Conservation (phyloP, 129 eudicot species). For the Pseudognaphalium luteoalbum region DNA sequence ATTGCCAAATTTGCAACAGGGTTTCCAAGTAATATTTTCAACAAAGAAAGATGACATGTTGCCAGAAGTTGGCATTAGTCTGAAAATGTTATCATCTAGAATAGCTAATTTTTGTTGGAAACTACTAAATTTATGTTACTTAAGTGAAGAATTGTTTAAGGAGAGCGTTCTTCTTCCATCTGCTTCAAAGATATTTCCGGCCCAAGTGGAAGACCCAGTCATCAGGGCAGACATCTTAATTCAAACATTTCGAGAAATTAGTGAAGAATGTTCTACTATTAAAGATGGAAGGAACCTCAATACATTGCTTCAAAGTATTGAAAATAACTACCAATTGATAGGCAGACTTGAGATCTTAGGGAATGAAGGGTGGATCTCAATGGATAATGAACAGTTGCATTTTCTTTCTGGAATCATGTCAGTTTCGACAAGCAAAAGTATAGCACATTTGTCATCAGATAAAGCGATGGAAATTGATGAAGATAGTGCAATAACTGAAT, state of each 20-base stretch:
- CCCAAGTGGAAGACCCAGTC: constrained; percentile 87
- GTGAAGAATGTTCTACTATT: constrained; percentile 48
- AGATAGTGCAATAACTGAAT: constrained; percentile 70
- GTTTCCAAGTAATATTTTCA: constrained; percentile 49
- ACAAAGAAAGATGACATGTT: constrained; percentile 35
- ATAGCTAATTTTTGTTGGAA: constrained; percentile 78
- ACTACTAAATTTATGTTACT: constrained; percentile 59
- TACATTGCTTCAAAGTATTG: constrained; percentile 70
- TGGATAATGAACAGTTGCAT: constrained; percentile 70
- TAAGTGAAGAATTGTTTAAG: constrained; percentile 70
- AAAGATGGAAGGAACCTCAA: constrained; percentile 40
- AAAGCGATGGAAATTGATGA: constrained; percentile 59
- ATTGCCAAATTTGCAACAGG: constrained; percentile 74
- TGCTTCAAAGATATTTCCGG: constrained; percentile 84
- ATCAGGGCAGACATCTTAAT: constrained; percentile 81
- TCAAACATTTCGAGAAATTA: constrained; percentile 73
- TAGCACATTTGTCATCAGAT: constrained; percentile 21
- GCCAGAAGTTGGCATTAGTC: constrained; percentile 45
- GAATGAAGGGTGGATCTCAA: constrained; percentile 67
- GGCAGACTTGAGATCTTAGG: constrained; percentile 50
- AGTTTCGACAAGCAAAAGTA: constrained; percentile 26
- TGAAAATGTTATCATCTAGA: constrained; percentile 72
- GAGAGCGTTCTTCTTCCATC: constrained; percentile 50
- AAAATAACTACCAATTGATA: constrained; percentile 54
- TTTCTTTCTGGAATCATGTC: constrained; percentile 53